phyloP scores from a whole-genome alignment of 2,329 filamentous ascomycete species.

The Microascus cirrosus region DNA sequence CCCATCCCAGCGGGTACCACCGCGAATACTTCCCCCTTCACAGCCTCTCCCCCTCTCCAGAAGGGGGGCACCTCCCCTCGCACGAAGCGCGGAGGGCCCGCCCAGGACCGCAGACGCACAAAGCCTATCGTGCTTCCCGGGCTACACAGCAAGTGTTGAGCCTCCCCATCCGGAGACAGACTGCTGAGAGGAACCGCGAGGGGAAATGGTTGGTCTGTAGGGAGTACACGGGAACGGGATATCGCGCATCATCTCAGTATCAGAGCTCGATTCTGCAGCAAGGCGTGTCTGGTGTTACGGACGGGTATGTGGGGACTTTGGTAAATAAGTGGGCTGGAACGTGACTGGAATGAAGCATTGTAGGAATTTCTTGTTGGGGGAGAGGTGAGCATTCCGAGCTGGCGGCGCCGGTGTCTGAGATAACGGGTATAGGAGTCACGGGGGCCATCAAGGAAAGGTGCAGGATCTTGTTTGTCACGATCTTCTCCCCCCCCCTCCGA shows the following conservation, averaged over 20 bases:
- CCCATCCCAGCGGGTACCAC: too few relatives aligned
- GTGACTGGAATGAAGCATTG: too few relatives aligned
- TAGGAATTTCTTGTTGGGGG: too few relatives aligned
- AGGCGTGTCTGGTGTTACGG: neutral
- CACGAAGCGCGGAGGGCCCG: neutral
- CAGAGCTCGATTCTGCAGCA: neutral
- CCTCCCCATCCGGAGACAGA: neutral
- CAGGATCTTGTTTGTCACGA: too few relatives aligned
- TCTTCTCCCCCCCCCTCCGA: too few relatives aligned
- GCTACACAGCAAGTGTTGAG: neutral
- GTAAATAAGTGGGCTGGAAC: too few relatives aligned
- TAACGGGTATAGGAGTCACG: too few relatives aligned
- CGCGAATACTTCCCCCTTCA: neutral
- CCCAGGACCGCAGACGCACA: neutral
- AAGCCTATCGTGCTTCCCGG: neutral
- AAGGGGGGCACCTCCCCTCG: neutral
- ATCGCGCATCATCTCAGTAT: neutral
- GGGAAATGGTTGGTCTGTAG: neutral
- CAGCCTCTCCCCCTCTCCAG: neutral
- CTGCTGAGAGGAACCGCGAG: neutral
- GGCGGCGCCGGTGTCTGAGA: too few relatives aligned
- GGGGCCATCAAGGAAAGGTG: too few relatives aligned
- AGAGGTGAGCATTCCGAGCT: too few relatives aligned
- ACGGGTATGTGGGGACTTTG: neutral
- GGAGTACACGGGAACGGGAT: neutral